Evolutionary conservation across 371 early-diverging fungal genomes (phyloP), one percentile per base, ranked within the genome.

Genomic region (Apophysomyces variabilis): DNA sequence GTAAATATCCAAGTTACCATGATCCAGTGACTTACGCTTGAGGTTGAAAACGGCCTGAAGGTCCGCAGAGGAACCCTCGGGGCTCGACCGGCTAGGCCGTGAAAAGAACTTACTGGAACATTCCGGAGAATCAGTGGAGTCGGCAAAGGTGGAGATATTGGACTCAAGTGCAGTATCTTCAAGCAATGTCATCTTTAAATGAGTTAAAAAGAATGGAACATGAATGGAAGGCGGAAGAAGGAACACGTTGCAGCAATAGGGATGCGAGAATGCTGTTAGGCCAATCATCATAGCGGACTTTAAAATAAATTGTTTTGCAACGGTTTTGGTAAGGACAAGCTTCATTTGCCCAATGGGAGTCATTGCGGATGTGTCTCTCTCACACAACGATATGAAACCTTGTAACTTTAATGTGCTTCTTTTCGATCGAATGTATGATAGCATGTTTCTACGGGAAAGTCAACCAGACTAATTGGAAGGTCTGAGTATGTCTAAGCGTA

Each of bases 191-290:
- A 50, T 50, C 21, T 18, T 8, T 18, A 18, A 50, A 21, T 7
- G 54, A 4, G 21, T 21, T 21, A 50, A 32, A 50, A 9, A 21
- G 21, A 50, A 50, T 50, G 54, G 54, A 50, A 50, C 54, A 50
- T 50, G 54, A 50, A 50, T 50, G 54, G 54, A 50, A 50, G 21
- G 21, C 21, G 54, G 21, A 21, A 50, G 54, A 50, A 50, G 54
- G 54, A 50, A 50, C 54, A 50, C 54, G 54, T 21, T 50, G 18
- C 47, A 47, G 47, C 41, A 41, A 41, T 47, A 7, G 47, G 16
- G 18, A 13, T 14, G 7, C 13, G 47, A 14, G n/a, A 47, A 18
- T n/a, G 11, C 18, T n/a, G 7, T 14, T 7, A 13, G 13, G 1
- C 47, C 47, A 47, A 47, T 18, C 18, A 18, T 9, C 1, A 9